Conservation (phyloP, 306 rosid genomes). For the cucumber (Cucumis sativus) region Cucumber_9930_V3 NC_026657.2:11568501-11569000, state of each 20-base stretch:
- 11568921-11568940: conserved; percentile 33
- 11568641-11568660: conserved; percentile 30
- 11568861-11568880: conserved; percentile 45
- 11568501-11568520: no score
- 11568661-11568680: not conserved
- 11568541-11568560: no score
- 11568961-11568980: conserved; percentile 20
- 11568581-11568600: conserved; percentile 39
- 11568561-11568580: no score
- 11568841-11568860: conserved; percentile 71
- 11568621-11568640: conserved; percentile 73
- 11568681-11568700: not conserved
- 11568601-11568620: conserved; percentile 87
- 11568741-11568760: conserved; percentile 83
- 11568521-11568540: no score
- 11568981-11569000: conserved; percentile 31
- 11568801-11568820: conserved; percentile 83
- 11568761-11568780: conserved; percentile 75
- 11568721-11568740: conserved; percentile 66
- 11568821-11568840: conserved; percentile 89
- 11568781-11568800: conserved; percentile 97
- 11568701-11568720: not conserved
- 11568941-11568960: conserved; percentile 78
- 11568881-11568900: conserved; percentile 18
- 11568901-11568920: not conserved